Percentiles rank a stretch among this genome's conserved stretches.
Evolutionary conservation across 192 early-diverging fungal species (phyloP).

Genomic region (Coemansia sp.): DNA sequence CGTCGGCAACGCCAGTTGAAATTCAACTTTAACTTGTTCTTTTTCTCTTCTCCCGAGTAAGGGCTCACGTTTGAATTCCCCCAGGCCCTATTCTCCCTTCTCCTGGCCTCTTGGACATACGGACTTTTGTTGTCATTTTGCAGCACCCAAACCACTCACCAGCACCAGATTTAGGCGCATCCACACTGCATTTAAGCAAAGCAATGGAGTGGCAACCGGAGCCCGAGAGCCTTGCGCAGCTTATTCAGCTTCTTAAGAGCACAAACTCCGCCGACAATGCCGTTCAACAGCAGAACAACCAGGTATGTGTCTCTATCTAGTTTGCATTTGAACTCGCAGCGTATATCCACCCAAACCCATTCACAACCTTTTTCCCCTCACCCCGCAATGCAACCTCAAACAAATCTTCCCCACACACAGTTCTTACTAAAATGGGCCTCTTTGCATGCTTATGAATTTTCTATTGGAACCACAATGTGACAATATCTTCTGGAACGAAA

Average conservation of each 20-base stretch:
- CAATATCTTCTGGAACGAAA: not conserved
- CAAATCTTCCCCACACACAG: not conserved
- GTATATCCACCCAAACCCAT: not conserved
- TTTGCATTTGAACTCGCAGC: not conserved
- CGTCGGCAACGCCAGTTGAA: not conserved
- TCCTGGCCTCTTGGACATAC: not conserved
- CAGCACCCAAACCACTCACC: constrained; percentile 2
- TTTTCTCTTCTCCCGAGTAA: not conserved
- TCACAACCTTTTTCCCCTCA: not conserved
- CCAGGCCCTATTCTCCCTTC: not conserved
- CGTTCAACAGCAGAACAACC: constrained; percentile 69
- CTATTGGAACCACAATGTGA: not conserved
- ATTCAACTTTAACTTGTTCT: not conserved
- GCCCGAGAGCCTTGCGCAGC: constrained; percentile 72
- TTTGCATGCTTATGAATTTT: not conserved
- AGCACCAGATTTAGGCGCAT: not conserved
- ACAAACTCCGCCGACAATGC: constrained; percentile 69
- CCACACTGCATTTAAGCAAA: not conserved
- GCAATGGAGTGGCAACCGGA: constrained; percentile 73
- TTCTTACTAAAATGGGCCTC: not conserved
- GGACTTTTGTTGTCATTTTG: constrained; percentile 6
- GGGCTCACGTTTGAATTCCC: not conserved
- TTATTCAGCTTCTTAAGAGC: constrained; percentile 72
- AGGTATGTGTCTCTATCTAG: constrained; percentile 56
- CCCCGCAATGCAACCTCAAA: not conserved